Evolutionary conservation across 2,329 filamentous ascomycete species (phyloP), one percentile per base, ranked within the genome.

Genomic region (Exophiala sideris): DNA sequence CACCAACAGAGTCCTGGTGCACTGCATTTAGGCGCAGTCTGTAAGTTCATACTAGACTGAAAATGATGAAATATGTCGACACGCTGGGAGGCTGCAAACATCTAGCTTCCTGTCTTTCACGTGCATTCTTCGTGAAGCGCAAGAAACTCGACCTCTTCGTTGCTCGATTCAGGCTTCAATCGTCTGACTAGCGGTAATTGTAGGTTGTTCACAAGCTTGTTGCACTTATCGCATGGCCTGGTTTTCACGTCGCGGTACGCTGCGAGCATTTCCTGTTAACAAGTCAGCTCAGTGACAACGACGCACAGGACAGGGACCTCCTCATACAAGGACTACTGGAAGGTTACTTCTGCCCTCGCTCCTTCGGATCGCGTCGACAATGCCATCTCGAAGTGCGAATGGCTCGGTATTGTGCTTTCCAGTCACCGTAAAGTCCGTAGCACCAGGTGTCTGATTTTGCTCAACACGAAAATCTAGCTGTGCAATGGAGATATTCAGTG

Each of bases 181-280:
- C 64, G 66, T 44, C 73, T 69, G 39, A 73, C 57, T n/a, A 67
- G 63, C 3, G 73, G 73, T 1, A 75, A 66, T 55, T 71, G 71
- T 10, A 71, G 67, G 24, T 61, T 63, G 58, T 74, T 66, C 50
- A 70, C 68, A 52, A 75, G 62, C 14, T 65, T 67, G 38, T 60
- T 61, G 62, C 73, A 76, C 50, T 68, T 72, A 2, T 62, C 54
- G 52, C 73, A 76, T 12, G 68, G 64, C 1, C 66, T 70, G 29
- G 68, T 65, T 42, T 70, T 74, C 54, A 75, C 64, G 51, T 72
- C 66, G 10, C 67, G 59, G 58, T 74, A 76, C 16, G 73, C 71
- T 24, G 68, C 64, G 8, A 74, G 70, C 67, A 73, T 73, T 47
- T 73, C 70, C 73, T 76, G 21, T 21, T 44, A 7, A 7, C 48